Conservation (phyloP, 2,329 filamentous ascomycete species). For the Fusarium nodosum region DNA sequence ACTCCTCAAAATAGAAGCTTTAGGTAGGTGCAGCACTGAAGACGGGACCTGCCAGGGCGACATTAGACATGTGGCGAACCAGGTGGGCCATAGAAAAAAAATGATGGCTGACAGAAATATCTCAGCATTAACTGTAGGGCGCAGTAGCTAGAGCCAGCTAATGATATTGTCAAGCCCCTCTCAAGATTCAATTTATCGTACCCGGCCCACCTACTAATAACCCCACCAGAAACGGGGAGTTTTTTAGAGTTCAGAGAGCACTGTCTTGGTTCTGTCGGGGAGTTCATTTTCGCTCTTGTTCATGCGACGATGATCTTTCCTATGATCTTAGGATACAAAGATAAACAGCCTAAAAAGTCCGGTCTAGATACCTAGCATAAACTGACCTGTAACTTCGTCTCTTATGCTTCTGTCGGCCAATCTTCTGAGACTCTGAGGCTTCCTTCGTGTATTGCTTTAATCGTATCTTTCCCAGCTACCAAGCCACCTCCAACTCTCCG, state of each 20-base stretch:
- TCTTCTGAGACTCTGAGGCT: not conserved
- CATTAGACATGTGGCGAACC: slow-evolving; percentile 39
- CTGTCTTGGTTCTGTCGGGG: slow-evolving; percentile 30
- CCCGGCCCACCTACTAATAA: slow-evolving; percentile 11
- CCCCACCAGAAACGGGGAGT: slow-evolving; percentile 46
- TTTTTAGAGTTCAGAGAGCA: slow-evolving; percentile 32
- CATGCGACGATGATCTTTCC: slow-evolving; percentile 16
- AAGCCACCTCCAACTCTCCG: slow-evolving; percentile 75
- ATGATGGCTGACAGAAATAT: not conserved
- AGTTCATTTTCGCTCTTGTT: slow-evolving; percentile 16
- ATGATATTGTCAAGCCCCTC: not conserved
- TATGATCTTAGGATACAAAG: no score
- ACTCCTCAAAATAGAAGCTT: slow-evolving; percentile 4
- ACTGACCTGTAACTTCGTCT: no score
- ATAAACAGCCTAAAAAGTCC: no score
- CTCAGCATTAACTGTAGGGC: not conserved
- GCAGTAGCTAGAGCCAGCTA: not conserved
- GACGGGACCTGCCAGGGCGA: slow-evolving; percentile 27
- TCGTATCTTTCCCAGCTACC: slow-evolving; percentile 72
- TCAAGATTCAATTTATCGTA: not conserved
- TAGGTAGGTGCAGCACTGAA: slow-evolving; percentile 13
- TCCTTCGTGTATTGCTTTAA: slow-evolving; percentile 10
- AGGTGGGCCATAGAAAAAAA: not conserved
- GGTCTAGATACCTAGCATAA: no score
- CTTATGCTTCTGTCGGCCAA: no score